phyloP scores from a whole-genome alignment of 179 eudicot species.

The Patellifolia procumbens region DNA sequence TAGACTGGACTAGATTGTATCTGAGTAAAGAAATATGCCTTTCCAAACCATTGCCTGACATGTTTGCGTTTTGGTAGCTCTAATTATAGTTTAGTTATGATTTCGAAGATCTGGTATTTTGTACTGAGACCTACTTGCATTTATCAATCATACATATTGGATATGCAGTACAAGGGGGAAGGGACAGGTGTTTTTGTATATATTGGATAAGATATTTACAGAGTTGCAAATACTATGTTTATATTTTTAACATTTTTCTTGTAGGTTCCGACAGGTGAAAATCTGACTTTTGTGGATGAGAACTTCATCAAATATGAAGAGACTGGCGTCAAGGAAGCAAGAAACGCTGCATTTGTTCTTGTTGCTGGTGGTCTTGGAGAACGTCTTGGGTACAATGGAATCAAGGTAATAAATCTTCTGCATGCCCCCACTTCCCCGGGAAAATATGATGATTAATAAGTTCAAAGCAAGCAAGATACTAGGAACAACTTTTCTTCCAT shows the following conservation, averaged over 20 bases:
- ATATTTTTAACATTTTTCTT: conserved; percentile 1
- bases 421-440: not conserved
- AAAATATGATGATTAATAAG: not conserved
- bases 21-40: too few relatives aligned
- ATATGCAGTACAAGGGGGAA: not conserved
- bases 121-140: not conserved
- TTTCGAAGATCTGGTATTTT: not conserved
- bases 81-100: not conserved
- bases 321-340: conserved; percentile 74
- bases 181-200: not conserved
- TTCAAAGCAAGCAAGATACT: not conserved
- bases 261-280: conserved; percentile 96
- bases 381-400: conserved; percentile 96
- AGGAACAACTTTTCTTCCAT: not conserved
- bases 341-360: conserved; percentile 92
- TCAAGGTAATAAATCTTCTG: conserved; percentile 51
- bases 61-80: not conserved
- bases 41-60: not conserved
- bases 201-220: not conserved
- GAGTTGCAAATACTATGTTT: not conserved
- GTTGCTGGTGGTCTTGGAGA: conserved; percentile 99
- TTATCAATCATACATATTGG: not conserved
- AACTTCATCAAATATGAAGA: conserved; percentile 78
- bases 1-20: too few relatives aligned
- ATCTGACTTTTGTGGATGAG: conserved; percentile 72